These are phyloP conservation scores for Arthrobotrys entomopaga DNA, from an alignment of 2,329 filamentous ascomycete species.

Conservation along the genomic window DNA sequence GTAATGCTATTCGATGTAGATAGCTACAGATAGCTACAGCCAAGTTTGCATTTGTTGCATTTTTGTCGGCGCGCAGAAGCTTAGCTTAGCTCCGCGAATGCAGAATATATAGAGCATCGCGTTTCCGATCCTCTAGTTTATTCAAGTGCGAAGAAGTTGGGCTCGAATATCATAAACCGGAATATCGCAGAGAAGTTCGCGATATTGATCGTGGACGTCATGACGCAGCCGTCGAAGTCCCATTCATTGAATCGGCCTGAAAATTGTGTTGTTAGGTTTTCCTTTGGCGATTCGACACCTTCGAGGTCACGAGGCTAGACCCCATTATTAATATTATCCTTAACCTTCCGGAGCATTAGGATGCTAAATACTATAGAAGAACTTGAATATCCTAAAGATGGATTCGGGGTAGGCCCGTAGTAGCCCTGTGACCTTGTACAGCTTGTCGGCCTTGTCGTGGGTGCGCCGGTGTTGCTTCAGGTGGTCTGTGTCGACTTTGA, in stretches of 20 bases:
- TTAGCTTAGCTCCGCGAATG: not conserved
- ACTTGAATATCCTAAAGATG: too few relatives aligned
- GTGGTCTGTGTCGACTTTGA: conserved; percentile 16
- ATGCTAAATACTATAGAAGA: too few relatives aligned
- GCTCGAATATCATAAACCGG: not conserved
- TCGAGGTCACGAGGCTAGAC: conserved; percentile 21
- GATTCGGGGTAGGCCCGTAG: not conserved
- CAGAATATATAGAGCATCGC: not conserved
- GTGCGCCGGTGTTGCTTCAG: too few relatives aligned
- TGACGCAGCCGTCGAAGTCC: conserved; percentile 7
- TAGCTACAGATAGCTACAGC: too few relatives aligned
- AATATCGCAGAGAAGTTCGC: not conserved
- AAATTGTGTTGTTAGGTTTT: conserved; percentile 16
- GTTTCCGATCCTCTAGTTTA: not conserved
- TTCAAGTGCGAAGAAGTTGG: not conserved
- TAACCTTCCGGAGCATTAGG: not conserved
- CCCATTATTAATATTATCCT: not conserved
- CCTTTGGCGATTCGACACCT: not conserved
- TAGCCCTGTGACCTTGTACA: conserved; percentile 48
- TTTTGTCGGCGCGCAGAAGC: not conserved
- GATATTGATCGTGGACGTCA: conserved; percentile 13
- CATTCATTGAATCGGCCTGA: not conserved
- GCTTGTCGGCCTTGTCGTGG: not conserved
- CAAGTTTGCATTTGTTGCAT: conserved; percentile 2
- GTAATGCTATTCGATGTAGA: too few relatives aligned